Percentiles rank a stretch among this genome's conserved stretches.
Evolutionary conservation across 2,329 filamentous ascomycete species (phyloP).

Genomic region (Cladosporium cucumerinum): DNA sequence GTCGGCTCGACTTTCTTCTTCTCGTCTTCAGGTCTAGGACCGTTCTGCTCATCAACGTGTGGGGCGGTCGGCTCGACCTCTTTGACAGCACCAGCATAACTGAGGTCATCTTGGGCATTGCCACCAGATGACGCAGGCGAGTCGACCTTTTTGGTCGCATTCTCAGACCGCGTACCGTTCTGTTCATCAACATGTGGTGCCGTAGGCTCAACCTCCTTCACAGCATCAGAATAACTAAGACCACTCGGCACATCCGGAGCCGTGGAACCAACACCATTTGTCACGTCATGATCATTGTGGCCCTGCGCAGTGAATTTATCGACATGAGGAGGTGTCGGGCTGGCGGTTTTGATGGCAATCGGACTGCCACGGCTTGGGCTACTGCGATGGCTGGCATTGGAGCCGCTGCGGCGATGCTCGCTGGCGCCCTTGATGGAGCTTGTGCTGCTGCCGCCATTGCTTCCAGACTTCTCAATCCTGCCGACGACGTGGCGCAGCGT

Average conservation of each 20-base stretch:
- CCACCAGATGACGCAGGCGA: slow-evolving; percentile 18
- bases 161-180: slow-evolving; percentile 24
- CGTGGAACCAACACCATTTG: slow-evolving; percentile 22
- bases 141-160: slow-evolving; percentile 23
- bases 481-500: slow-evolving; percentile 22
- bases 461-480: slow-evolving; percentile 12
- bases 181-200: slow-evolving; percentile 19
- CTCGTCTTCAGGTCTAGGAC: slow-evolving; percentile 17
- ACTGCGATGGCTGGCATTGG: not conserved
- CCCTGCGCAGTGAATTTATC: slow-evolving; percentile 6
- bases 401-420: not conserved
- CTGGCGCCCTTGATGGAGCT: slow-evolving; percentile 11
- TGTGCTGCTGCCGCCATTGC: not conserved
- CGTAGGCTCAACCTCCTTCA: slow-evolving; percentile 12
- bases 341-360: not conserved
- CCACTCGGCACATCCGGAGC: slow-evolving; percentile 21
- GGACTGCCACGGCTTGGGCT: not conserved
- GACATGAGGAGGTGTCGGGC: slow-evolving; percentile 10
- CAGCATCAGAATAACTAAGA: slow-evolving; percentile 14
- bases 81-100: slow-evolving; percentile 16
- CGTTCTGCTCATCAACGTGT: slow-evolving; percentile 19
- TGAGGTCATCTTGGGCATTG: slow-evolving; percentile 16
- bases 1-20: not conserved
- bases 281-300: slow-evolving; percentile 26
- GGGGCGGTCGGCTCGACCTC: slow-evolving; percentile 9